These are phyloP conservation scores for Linnemannia zychae DNA, from an alignment of 192 early-diverging fungal species.

Conservation along the genomic window DNA sequence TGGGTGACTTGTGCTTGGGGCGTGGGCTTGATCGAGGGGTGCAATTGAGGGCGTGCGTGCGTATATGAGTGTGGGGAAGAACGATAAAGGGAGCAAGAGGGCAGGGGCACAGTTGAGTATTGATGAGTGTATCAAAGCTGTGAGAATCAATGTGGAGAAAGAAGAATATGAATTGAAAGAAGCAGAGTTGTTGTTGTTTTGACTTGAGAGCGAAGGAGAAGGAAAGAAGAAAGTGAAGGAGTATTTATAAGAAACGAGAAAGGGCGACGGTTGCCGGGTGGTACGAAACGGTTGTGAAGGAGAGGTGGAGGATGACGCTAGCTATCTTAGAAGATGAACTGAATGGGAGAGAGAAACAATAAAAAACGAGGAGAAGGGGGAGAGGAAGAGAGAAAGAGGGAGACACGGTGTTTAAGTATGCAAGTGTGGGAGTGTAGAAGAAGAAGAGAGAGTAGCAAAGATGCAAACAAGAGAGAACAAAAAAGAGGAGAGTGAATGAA, in stretches of 20 bases:
- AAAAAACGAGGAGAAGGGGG: background rate
- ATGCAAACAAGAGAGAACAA: background rate
- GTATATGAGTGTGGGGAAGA: background rate
- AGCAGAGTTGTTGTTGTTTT: background rate
- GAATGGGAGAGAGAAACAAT: background rate
- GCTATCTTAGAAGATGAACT: background rate
- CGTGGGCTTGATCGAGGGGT: background rate
- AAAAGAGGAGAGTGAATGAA: background rate
- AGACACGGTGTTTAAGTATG: background rate
- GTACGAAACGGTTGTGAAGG: conserved; percentile 6
- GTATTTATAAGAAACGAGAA: background rate
- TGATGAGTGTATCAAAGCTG: background rate
- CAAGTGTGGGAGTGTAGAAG: background rate
- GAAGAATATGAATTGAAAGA: background rate
- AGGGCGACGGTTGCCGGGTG: background rate
- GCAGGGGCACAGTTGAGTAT: background rate
- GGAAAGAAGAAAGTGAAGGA: background rate
- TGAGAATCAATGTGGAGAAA: background rate
- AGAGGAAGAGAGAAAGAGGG: background rate
- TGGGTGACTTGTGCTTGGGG: background rate
- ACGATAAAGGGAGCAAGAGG: background rate
- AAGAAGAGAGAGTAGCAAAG: background rate
- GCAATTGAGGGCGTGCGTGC: background rate
- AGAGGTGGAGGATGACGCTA: conserved; percentile 12
- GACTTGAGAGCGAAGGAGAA: conserved; percentile 1